Percentiles rank a stretch among this genome's conserved stretches.
Evolutionary conservation across 345 rosid genomes (phyloP).

Genomic region (Moricandia moricandioides): DNA sequence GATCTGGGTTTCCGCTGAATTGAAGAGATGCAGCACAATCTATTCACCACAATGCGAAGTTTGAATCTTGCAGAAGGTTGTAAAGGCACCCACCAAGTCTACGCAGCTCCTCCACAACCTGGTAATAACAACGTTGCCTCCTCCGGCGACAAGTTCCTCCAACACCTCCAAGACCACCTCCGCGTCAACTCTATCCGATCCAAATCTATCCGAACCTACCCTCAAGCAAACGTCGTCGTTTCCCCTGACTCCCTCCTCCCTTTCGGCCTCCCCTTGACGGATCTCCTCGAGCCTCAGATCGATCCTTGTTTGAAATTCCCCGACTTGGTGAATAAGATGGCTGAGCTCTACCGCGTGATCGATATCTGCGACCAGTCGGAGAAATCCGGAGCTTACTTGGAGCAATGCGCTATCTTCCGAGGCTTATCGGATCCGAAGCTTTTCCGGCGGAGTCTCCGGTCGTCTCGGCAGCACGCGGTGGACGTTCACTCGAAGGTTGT

Average conservation of each 20-base stretch:
- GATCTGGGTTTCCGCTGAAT: neutral
- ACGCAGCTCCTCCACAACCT: slow-evolving; percentile 42
- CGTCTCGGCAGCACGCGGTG: slow-evolving; percentile 69
- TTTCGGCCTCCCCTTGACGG: slow-evolving; percentile 65
- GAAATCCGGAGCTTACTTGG: slow-evolving; percentile 56
- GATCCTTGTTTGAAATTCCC: slow-evolving; percentile 63
- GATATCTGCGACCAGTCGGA: slow-evolving; percentile 51
- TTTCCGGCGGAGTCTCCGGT: slow-evolving; percentile 71
- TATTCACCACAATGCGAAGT: slow-evolving; percentile 85
- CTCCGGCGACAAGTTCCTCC: slow-evolving; percentile 60
- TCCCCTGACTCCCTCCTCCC: slow-evolving; percentile 58
- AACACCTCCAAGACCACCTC: slow-evolving; percentile 69
- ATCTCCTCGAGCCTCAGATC: slow-evolving; percentile 73
- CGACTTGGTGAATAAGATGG: slow-evolving; percentile 66
- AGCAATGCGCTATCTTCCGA: slow-evolving; percentile 68
- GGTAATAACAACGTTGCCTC: neutral
- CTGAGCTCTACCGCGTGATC: slow-evolving; percentile 54
- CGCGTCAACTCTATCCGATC: slow-evolving; percentile 56
- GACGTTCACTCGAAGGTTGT: slow-evolving; percentile 87
- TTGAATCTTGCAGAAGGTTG: slow-evolving; percentile 77
- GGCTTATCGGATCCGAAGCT: slow-evolving; percentile 75
- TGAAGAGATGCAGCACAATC: slow-evolving; percentile 71
- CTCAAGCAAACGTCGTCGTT: slow-evolving; percentile 26
- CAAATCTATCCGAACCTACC: slow-evolving; percentile 47
- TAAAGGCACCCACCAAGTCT: slow-evolving; percentile 62